Base-by-base conservation (phyloP, 2,329 filamentous ascomycete species). In the Pseudopithomyces chartarum region DNA sequence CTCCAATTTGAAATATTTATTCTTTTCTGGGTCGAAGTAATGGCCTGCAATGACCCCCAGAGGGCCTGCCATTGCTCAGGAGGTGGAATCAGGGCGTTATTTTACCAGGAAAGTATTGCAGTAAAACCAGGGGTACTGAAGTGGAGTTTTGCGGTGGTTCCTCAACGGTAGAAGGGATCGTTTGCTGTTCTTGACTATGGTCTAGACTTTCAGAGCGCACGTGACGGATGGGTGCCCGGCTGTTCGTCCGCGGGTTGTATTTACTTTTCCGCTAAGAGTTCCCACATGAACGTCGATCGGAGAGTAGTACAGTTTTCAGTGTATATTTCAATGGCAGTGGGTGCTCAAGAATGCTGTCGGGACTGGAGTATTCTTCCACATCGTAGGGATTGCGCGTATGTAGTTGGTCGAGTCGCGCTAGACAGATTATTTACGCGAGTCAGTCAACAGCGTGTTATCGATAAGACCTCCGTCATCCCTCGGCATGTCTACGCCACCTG, bases 1-100 rank as follows among this genome's bases (percentile, higher is more conserved):
- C 51, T 77, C 73, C 20, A 83, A 78, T 36, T 74, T 76, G 73
- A 83, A 83, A 65, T 83, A 83, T 57, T 81, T 82, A 48, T 74
- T 72, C 67, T 80, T 82, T 38, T 79, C 78, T 33, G 67, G 60
- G 58, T 83, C 79, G 58, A 70, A 82, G 63, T 81, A 81, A 58
- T 76, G 81, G 33, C 81, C 81, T 3, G 80, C 80, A n/a, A 82
- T 53, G 73, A 72, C 32, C 72, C 67, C 26, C 26, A 29, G 56
- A 20, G 43, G 42, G 32, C 10, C 33, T 6, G 45, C 8, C 42
- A 54, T 46, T 48, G n/a, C 23, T 39, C 32, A 44, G 42, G 6
- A 15, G 13, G 15, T n/a, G 8, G 26, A n/a, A n/a, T n/a, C 32
- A 19, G 23, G 3, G 26, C 7, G 11, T 46, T 11, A 15, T 46